Evolutionary conservation across 2,329 filamentous ascomycete species (phyloP), one percentile per base, ranked within the genome.

Genomic region (Colletotrichum falcatum): DNA sequence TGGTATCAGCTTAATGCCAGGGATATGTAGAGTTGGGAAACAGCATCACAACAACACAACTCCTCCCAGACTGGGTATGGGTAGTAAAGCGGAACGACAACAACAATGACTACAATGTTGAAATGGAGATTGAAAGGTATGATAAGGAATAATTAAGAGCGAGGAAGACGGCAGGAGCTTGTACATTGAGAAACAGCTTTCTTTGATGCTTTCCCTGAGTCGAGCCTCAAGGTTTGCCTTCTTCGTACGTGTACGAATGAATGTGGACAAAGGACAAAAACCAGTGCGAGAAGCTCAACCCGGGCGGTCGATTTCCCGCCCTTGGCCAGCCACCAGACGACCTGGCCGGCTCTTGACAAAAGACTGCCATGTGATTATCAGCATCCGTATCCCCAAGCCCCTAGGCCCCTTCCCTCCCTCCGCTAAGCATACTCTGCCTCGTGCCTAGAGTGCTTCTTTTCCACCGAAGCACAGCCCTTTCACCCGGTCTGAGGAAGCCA

Each of bases 11-110:
- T 70, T 39, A 39, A 46, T 44, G 61, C 30, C 61, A 69, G 66
- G 66, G 66, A 70, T 70, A 56, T 33, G 63, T 70, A 49, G 20
- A n/a, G 28, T 70, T 61, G 23, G 26, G 51, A 56, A 46, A 44
- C 51, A 42, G 42, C 53, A 59, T 16, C 23, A 58, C 33, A 51
- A 51, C 26, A 51, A 44, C 60, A 64, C 53, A 53, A 59, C 65
- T 46, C 26, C 23, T 26, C 20, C 12, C 44, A 9, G n/a, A 44
- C 51, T 35, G n/a, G n/a, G n/a, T n/a, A 35, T 62, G 11, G n/a
- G n/a, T 20, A 54, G 11, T 4, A 35, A 16, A n/a, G 20, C 11
- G 11, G n/a, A 26, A 30, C n/a, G 33, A 44, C 5, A 39, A 33
- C 20, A 35, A 20, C n/a, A 58, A 44, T 8, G 23, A 33, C 33